Evolutionary conservation across 768 basidiomycete genomes (phyloP).

Genomic region (Trametopsis cervina): DNA sequence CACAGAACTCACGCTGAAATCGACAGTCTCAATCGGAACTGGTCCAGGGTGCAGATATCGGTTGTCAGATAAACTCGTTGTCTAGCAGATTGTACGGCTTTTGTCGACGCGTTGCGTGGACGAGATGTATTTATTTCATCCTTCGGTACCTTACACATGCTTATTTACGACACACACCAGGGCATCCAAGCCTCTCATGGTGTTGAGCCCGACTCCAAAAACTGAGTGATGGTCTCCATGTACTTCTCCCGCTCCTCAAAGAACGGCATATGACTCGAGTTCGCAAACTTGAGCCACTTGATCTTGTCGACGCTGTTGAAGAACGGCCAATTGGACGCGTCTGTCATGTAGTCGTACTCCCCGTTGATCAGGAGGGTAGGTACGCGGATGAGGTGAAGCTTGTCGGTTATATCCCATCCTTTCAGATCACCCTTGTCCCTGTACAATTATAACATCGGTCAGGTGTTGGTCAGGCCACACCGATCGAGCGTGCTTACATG

Average conservation of each 20-base stretch:
- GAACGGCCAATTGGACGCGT: slow-evolving; percentile 20
- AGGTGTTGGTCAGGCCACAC: not conserved
- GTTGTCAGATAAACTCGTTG: too few species aligned
- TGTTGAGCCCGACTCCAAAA: slow-evolving; percentile 11
- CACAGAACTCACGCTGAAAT: too few species aligned
- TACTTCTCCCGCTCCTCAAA: slow-evolving; percentile 25
- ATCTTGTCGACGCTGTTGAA: slow-evolving; percentile 19
- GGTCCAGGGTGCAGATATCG: too few species aligned
- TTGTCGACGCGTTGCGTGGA: too few species aligned
- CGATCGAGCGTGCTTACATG: slow-evolving; percentile 10
- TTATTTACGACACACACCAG: too few species aligned
- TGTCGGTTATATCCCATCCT: slow-evolving; percentile 22
- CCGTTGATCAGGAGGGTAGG: slow-evolving; percentile 27
- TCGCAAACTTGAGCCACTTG: slow-evolving; percentile 25
- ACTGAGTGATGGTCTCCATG: slow-evolving; percentile 19
- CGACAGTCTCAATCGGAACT: too few species aligned
- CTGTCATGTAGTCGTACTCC: slow-evolving; percentile 23
- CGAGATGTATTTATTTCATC: too few species aligned
- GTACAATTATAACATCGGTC: not conserved
- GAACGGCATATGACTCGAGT: slow-evolving; percentile 25
- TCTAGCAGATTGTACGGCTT: too few species aligned
- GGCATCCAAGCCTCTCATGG: too few species aligned
- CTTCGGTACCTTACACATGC: too few species aligned
- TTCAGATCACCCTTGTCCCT: slow-evolving; percentile 17
- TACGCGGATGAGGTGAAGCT: slow-evolving; percentile 19